These are phyloP conservation scores for Pythium dissimile DNA, from an alignment of 352 stramenopile species.

Conservation along the genomic window DNA sequence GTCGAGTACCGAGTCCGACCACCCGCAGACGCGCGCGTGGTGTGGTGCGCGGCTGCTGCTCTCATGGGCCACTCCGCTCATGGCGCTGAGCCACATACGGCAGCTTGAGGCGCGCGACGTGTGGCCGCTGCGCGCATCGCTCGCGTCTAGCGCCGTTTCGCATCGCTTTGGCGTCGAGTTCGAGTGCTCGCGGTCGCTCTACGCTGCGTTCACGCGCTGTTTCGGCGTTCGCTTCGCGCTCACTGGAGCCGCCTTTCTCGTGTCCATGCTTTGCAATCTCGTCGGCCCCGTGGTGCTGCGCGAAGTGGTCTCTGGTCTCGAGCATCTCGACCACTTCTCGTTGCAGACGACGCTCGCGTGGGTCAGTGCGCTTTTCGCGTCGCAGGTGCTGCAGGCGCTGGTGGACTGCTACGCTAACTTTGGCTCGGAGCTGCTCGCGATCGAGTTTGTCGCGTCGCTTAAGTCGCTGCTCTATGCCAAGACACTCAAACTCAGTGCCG, in stretches of 20 bases:
- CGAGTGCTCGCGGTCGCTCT: constrained; percentile 27
- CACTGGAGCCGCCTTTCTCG: constrained; percentile 38
- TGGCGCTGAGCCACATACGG: constrained; percentile 37
- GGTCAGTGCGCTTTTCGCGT: constrained; percentile 39
- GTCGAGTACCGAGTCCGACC: background rate
- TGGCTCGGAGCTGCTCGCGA: constrained; percentile 44
- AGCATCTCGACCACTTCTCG: constrained; percentile 29
- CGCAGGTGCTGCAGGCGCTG: constrained; percentile 54
- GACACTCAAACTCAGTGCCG: constrained; percentile 40
- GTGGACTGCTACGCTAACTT: constrained; percentile 47
- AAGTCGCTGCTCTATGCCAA: constrained; percentile 58
- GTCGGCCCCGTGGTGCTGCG: constrained; percentile 42
- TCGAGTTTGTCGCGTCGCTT: constrained; percentile 46
- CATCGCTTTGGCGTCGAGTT: constrained; percentile 26
- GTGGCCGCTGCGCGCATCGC: constrained; percentile 33
- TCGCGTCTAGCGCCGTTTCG: constrained; percentile 27
- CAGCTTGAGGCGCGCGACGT: constrained; percentile 42
- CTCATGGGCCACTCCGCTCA: constrained; percentile 46
- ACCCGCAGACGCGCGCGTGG: constrained; percentile 7
- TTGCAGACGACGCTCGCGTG: constrained; percentile 19
- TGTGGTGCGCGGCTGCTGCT: constrained; percentile 40
- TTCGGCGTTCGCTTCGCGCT: constrained; percentile 35
- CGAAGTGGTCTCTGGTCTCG: constrained; percentile 37
- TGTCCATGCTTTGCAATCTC: constrained; percentile 51
- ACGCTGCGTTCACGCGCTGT: constrained; percentile 27